Percentiles rank a stretch among this genome's conserved stretches.
Evolutionary conservation across 2,329 filamentous ascomycete species (phyloP).

Genomic region (Chaetomium sp.): DNA sequence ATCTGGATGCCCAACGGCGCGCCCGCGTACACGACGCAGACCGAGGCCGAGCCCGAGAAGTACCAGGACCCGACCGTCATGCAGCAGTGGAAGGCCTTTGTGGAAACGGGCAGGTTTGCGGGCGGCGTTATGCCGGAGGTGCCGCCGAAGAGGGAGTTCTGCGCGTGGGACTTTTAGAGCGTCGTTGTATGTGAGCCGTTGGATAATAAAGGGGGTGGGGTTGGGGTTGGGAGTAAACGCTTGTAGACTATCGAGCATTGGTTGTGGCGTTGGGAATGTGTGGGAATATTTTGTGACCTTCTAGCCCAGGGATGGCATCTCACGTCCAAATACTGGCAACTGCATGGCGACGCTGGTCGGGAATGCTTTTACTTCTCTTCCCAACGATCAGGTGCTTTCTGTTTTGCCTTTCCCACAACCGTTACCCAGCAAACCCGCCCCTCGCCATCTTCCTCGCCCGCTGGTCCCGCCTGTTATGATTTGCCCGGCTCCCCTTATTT

Average conservation of each 20-base stretch:
- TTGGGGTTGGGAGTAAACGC: not conserved
- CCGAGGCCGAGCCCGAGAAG: slow-evolving; percentile 54
- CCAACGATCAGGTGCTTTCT: not conserved
- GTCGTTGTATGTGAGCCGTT: not conserved
- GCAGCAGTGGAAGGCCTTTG: slow-evolving; percentile 62
- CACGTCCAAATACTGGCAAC: not conserved
- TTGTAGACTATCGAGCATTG: not conserved
- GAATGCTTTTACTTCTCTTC: not conserved
- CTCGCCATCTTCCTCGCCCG: slow-evolving; percentile 67
- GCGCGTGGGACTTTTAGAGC: slow-evolving; percentile 67
- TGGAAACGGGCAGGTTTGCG: slow-evolving; percentile 67
- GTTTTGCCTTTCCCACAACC: not conserved
- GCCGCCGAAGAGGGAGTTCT: slow-evolving; percentile 77
- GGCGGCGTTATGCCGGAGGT: slow-evolving; percentile 73
- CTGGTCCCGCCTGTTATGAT: slow-evolving; percentile 80
- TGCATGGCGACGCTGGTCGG: not conserved
- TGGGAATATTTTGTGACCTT: not conserved
- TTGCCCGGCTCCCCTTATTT: slow-evolving; percentile 78
- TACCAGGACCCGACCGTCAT: slow-evolving; percentile 50
- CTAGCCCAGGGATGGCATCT: not conserved
- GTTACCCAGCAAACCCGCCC: slow-evolving; percentile 45
- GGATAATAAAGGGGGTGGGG: too few species aligned
- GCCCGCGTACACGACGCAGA: slow-evolving; percentile 63
- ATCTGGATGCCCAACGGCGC: slow-evolving; percentile 76
- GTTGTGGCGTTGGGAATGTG: slow-evolving; percentile 7